These are phyloP conservation scores for Nannizzia gypsea DNA, from an alignment of 2,329 filamentous ascomycete species.

Conservation along the genomic window DNA sequence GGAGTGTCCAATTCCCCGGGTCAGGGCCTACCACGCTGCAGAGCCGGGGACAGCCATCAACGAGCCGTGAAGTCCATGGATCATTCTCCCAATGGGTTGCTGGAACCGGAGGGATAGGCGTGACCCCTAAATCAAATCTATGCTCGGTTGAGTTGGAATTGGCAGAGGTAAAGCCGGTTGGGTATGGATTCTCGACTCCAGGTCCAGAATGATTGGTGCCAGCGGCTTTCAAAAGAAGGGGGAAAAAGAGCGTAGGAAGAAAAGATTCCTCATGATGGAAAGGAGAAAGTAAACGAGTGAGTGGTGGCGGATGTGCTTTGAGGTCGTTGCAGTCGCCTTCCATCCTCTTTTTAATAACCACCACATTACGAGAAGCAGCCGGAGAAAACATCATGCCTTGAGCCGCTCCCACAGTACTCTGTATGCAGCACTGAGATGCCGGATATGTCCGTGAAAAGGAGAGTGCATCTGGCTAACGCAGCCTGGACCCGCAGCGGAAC, in stretches of 20 bases:
- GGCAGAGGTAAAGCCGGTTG: not conserved
- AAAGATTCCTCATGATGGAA: conserved; percentile 8
- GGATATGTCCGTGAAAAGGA: too few species aligned
- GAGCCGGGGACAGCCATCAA: conserved; percentile 11
- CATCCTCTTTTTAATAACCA: too few species aligned
- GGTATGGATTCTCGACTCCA: not conserved
- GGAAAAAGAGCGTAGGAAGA: not conserved
- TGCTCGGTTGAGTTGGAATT: conserved; percentile 1
- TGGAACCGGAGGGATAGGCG: not conserved
- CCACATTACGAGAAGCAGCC: too few species aligned
- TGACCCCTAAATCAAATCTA: not conserved
- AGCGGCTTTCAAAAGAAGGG: not conserved
- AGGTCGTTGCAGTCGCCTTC: too few species aligned
- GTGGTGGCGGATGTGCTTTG: too few species aligned
- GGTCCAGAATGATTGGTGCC: not conserved
- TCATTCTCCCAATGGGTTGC: not conserved
- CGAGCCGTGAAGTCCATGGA: conserved; percentile 8
- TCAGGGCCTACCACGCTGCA: conserved; percentile 5
- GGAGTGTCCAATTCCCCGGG: conserved; percentile 8
- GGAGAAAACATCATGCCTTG: too few species aligned
- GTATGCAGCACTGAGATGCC: too few species aligned
- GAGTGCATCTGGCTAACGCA: too few species aligned
- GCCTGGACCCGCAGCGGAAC: too few species aligned
- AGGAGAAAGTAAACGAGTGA: too few species aligned
- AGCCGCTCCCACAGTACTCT: too few species aligned